A percentile compares a stretch with the other conserved stretches of the same genome.
Conservation (phyloP, 257 asterid species). For the Solanum peruvianum region DNA sequence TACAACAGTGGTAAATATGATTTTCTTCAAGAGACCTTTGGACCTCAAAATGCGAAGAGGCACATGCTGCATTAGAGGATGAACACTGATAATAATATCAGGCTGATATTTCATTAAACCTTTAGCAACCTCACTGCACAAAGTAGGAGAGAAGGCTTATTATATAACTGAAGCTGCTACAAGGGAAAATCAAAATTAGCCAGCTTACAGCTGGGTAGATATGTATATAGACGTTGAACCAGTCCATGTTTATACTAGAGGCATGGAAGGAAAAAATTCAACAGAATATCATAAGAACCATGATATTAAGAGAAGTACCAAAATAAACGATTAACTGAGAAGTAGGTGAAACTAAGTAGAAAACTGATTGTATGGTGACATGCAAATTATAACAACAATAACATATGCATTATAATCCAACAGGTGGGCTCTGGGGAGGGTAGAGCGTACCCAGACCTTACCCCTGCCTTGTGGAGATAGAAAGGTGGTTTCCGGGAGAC, state of each 20-base stretch:
- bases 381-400: background rate
- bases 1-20: slow-evolving; percentile 85
- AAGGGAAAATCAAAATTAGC: background rate
- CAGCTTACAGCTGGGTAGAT: background rate
- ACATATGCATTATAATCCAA: background rate
- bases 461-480: background rate
- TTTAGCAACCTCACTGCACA: slow-evolving; percentile 79
- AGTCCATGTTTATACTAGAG: background rate
- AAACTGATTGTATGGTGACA: background rate
- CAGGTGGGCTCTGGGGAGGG: background rate
- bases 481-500: background rate
- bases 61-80: slow-evolving; percentile 97
- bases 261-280: background rate
- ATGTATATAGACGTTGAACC: background rate
- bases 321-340: background rate
- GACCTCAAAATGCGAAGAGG: slow-evolving; percentile 91
- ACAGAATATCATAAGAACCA: background rate
- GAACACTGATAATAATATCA: slow-evolving; percentile 92
- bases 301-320: background rate
- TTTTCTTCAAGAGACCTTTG: slow-evolving; percentile 88
- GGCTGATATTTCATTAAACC: slow-evolving; percentile 96
- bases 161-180: background rate
- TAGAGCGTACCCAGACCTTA: background rate
- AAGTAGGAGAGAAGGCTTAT: slow-evolving; percentile 6
- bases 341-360: background rate